Evolutionary conservation across 2,329 filamentous ascomycete species (phyloP).

Genomic region (Thelonectria rubi): DNA sequence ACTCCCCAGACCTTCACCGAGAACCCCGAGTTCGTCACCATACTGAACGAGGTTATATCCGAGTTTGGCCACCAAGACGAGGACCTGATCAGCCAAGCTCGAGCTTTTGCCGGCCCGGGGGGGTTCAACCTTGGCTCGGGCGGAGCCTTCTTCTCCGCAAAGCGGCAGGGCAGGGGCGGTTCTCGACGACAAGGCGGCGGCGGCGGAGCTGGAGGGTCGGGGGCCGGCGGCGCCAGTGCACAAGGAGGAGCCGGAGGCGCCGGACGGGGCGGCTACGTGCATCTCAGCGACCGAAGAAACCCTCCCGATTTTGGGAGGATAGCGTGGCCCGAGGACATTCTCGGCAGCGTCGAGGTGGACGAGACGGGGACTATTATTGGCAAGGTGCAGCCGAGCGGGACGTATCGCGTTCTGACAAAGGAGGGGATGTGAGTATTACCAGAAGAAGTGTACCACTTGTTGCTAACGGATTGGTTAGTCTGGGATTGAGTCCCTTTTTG

Average conservation of each 20-base stretch:
- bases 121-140: constrained; percentile 62
- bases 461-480: constrained; percentile 39
- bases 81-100: constrained; percentile 63
- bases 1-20: constrained; percentile 67
- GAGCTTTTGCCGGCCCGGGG: constrained; percentile 67
- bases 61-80: constrained; percentile 67
- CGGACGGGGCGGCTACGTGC: constrained; percentile 69
- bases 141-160: constrained; percentile 59
- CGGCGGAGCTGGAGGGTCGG: constrained; percentile 54
- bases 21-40: constrained; percentile 67
- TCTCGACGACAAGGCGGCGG: constrained; percentile 49
- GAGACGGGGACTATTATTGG: constrained; percentile 65
- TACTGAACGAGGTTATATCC: constrained; percentile 66
- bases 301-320: constrained; percentile 74
- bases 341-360: constrained; percentile 73
- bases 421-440: constrained; percentile 69
- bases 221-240: constrained; percentile 64
- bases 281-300: constrained; percentile 70
- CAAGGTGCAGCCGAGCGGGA: constrained; percentile 67
- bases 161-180: constrained; percentile 47
- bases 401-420: constrained; percentile 70
- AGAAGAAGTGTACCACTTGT: neutral
- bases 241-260: constrained; percentile 70
- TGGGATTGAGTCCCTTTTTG: constrained; percentile 55
- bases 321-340: constrained; percentile 74